Evolutionary conservation across 441 rosid species (phyloP), one percentile per base, ranked within the genome.

Genomic region (Euphorbia schlechtendalii): DNA sequence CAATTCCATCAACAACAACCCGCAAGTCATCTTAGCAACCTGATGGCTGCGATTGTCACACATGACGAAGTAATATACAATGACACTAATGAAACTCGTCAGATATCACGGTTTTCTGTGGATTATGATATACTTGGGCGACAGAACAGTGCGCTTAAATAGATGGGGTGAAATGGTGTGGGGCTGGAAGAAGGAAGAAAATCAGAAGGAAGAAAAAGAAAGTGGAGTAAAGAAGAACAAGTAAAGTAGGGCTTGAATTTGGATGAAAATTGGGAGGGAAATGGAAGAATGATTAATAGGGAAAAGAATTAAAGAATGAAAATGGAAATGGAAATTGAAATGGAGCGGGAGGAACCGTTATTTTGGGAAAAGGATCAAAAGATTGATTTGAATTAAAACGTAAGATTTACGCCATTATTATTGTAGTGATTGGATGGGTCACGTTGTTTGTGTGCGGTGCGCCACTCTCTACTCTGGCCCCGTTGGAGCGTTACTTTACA

Each of bases 21-120:
- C 83, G 65, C 96, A 85, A 18, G 91, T 84, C 21, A 80, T 81
- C 71, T 86, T 45, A 7, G 70, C 65, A 59, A 79, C 71, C 59
- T 73, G 82, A 61, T 80, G 73, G 43, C 68, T 60, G 34, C 72
- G 66, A 34, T 49, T 14, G 36, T 46, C 25, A 46, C 15, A 8
- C 73, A 64, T 64, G 43, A 63, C 41, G 65, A 22, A 55, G 38
- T 18, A 41, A 60, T 20, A n/a, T 45, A 10, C 11, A 22, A 27
- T 2, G 5, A 0, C 14, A 18, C 13, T 11, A 4, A 15, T 7
- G 20, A 17, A 14, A 43, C 45, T 41, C 45, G 45, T 9, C 14
- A 0, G 53, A 17, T 17, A 12, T 17, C 53, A 1, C 22, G 6
- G 21, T 48, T 48, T 48, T 48, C 18, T 17, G 15, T 14, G 13